These are phyloP conservation scores for Pyrenophora teres DNA, from an alignment of 2,329 filamentous ascomycete genomes.

Conservation along the genomic window DNA sequence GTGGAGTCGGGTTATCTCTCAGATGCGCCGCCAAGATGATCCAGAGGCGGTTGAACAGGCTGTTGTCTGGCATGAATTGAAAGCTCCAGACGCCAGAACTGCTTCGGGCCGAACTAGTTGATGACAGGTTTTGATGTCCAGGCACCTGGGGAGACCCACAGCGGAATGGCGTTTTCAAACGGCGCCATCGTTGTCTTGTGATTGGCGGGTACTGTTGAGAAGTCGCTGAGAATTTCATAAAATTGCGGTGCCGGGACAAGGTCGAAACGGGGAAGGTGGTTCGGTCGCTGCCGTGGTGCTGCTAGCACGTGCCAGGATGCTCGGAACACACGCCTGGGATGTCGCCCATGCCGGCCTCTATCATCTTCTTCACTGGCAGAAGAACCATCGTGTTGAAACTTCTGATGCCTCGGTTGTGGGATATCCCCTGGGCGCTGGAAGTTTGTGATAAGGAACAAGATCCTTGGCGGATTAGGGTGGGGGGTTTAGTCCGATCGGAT, in stretches of 20 bases:
- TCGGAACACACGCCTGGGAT: background rate
- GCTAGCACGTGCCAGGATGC: background rate
- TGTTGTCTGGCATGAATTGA: slow-evolving; percentile 14
- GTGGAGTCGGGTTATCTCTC: slow-evolving; percentile 9
- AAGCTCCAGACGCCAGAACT: slow-evolving; percentile 2
- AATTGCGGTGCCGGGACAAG: slow-evolving; percentile 6
- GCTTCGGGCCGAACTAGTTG: slow-evolving; percentile 15
- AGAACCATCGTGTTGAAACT: too few relatives aligned
- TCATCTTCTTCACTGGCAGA: background rate
- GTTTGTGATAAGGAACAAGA: too few relatives aligned
- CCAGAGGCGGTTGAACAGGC: slow-evolving; percentile 4
- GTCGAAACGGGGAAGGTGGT: slow-evolving; percentile 6
- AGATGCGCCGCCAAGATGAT: slow-evolving; percentile 14
- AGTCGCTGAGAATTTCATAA: background rate
- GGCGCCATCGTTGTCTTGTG: background rate
- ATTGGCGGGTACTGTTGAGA: slow-evolving; percentile 2
- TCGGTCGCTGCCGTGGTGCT: background rate
- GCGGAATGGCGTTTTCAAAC: slow-evolving; percentile 1
- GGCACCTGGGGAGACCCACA: slow-evolving; percentile 5
- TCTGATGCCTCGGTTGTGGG: too few relatives aligned
- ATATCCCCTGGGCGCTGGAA: too few relatives aligned
- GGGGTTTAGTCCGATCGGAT: too few relatives aligned
- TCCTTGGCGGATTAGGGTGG: background rate
- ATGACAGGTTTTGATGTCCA: slow-evolving; percentile 13
- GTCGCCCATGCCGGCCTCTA: background rate